These are phyloP conservation scores for Euphorbia lathyris DNA, from an alignment of 345 rosid species.

Conservation along the genomic window DNA sequence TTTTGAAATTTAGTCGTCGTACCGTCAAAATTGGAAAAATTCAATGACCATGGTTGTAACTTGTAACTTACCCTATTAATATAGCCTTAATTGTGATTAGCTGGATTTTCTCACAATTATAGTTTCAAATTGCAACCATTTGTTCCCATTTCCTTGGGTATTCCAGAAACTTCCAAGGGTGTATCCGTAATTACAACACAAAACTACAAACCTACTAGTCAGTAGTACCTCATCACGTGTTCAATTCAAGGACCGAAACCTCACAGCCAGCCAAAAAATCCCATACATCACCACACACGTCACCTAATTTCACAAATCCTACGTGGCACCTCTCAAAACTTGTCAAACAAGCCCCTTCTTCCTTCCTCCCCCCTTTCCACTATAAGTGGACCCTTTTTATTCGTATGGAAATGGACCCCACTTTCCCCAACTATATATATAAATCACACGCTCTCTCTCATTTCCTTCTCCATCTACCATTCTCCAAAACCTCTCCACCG, in stretches of 20 bases:
- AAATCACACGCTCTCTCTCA: background rate
- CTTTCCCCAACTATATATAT: background rate
- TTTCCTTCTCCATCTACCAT: background rate
- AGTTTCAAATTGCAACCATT: too few relatives aligned
- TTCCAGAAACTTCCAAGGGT: background rate
- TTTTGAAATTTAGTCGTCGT: too few relatives aligned
- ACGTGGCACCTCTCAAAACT: background rate
- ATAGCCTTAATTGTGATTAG: too few relatives aligned
- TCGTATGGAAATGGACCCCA: background rate
- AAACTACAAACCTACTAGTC: background rate
- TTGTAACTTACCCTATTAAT: too few relatives aligned
- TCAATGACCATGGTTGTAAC: too few relatives aligned
- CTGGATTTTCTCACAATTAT: too few relatives aligned
- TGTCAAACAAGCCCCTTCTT: constrained; percentile 8
- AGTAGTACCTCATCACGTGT: background rate
- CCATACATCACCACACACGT: constrained; percentile 16
- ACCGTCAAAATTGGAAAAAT: too few relatives aligned
- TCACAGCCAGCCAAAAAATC: background rate
- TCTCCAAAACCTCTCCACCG: background rate
- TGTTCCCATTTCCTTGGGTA: background rate
- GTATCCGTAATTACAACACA: background rate
- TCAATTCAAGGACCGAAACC: background rate
- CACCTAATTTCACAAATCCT: background rate
- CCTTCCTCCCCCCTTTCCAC: background rate
- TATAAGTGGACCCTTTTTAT: background rate